Conservation (phyloP, 164 flowering plant genomes). For the Vitis rotundifolia region DNA sequence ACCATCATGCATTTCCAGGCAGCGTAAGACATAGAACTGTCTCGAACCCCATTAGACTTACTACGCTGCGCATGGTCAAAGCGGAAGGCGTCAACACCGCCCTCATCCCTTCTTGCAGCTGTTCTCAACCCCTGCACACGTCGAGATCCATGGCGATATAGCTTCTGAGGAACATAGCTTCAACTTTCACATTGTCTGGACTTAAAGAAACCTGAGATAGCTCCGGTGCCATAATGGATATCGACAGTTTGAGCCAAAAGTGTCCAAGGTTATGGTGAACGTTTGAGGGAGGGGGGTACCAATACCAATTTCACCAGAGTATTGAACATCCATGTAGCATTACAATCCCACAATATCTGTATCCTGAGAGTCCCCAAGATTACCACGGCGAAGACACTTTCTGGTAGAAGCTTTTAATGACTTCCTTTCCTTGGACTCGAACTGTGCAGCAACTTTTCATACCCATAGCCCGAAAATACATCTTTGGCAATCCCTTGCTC, state of each 20-base stretch:
- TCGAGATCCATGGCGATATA: too few relatives aligned
- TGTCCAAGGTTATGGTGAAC: conserved; percentile 85
- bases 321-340: conserved; percentile 91
- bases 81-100: too few relatives aligned
- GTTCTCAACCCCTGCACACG: too few relatives aligned
- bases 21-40: conserved; percentile 91
- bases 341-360: conserved; percentile 63
- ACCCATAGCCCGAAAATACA: too few relatives aligned
- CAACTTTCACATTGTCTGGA: too few relatives aligned
- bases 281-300: conserved; percentile 77
- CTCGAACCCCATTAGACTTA: conserved; percentile 89
- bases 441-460: conserved; percentile 33
- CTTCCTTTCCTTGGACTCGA: conserved; percentile 39
- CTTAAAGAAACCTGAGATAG: too few relatives aligned
- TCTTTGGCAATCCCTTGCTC: too few relatives aligned
- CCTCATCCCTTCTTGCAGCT: too few relatives aligned
- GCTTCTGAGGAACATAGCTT: too few relatives aligned
- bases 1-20: conserved; percentile 73
- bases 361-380: conserved; percentile 38
- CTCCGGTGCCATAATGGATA: too few relatives aligned
- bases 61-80: conserved; percentile 64
- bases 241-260: conserved; percentile 66
- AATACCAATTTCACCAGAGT: conserved; percentile 81
- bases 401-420: conserved; percentile 29
- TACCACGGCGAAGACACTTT: conserved; percentile 42